Evolutionary conservation across 345 rosid species (phyloP).

Genomic region (Eucalyptus guilfoylei): DNA sequence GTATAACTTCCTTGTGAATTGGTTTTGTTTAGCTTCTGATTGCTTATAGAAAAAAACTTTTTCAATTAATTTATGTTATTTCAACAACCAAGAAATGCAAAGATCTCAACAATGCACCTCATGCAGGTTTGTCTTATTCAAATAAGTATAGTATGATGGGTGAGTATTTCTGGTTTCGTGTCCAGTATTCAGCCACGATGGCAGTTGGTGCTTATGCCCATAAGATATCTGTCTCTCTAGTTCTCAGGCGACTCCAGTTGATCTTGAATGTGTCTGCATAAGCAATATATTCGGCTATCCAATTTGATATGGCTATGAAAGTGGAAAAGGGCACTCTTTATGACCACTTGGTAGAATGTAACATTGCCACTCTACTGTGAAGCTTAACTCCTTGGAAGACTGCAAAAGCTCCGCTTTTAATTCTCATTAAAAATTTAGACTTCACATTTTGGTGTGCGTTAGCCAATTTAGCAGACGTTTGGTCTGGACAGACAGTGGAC

Average conservation of each 20-base stretch:
- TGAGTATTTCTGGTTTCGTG: background rate
- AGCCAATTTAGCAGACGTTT: background rate
- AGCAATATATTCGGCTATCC: background rate
- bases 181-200: background rate
- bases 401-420: background rate
- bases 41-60: background rate
- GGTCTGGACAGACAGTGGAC: constrained; percentile 33
- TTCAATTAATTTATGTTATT: background rate
- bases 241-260: background rate
- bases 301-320: background rate
- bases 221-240: background rate
- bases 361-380: background rate
- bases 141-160: background rate
- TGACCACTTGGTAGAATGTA: background rate
- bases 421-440: background rate
- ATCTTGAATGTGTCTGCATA: background rate
- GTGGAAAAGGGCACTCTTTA: background rate
- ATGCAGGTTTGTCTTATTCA: background rate
- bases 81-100: background rate
- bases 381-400: background rate
- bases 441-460: background rate
- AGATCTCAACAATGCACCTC: background rate
- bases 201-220: background rate
- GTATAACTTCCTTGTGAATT: background rate
- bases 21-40: background rate